Evolutionary conservation across 2,329 filamentous ascomycete genomes (phyloP).

Genomic region (Ilyonectria mors-panacis): DNA sequence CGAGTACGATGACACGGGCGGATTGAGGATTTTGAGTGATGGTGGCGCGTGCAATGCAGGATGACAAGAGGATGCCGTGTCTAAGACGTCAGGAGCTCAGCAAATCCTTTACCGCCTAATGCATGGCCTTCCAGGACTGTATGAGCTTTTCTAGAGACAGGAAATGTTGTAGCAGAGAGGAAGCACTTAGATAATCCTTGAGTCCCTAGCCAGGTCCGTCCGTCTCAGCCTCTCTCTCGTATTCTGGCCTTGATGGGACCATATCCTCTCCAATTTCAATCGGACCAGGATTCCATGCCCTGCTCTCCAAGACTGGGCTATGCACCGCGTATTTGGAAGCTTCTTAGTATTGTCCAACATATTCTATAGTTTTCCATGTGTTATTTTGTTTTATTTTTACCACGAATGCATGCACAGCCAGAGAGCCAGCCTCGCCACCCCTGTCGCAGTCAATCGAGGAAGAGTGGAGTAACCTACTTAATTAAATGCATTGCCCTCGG

Average conservation of each 20-base stretch:
- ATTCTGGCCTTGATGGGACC: background rate
- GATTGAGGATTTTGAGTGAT: conserved; percentile 59
- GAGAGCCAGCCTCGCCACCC: background rate
- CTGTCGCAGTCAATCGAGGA: background rate
- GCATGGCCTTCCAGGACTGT: background rate
- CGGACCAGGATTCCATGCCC: background rate
- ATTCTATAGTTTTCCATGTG: background rate
- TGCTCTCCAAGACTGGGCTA: background rate
- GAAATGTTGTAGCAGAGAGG: background rate
- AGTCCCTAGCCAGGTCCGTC: background rate
- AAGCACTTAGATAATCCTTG: background rate
- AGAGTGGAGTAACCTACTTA: background rate
- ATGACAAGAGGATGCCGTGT: background rate
- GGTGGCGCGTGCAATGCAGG: conserved; percentile 4
- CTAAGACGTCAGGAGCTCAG: background rate
- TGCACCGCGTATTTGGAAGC: background rate
- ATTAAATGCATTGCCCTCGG: background rate
- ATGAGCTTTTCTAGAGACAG: background rate
- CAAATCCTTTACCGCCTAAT: background rate
- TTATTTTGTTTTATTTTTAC: background rate
- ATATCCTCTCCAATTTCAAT: background rate
- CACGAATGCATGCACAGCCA: background rate
- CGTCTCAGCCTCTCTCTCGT: background rate
- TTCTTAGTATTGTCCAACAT: no score
- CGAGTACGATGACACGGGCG: conserved; percentile 66